A percentile compares a stretch with the other conserved stretches of the same genome.
phyloP scores from a whole-genome alignment of 2,329 filamentous ascomycete genomes.

The Tolypocladium tropicale region DNA sequence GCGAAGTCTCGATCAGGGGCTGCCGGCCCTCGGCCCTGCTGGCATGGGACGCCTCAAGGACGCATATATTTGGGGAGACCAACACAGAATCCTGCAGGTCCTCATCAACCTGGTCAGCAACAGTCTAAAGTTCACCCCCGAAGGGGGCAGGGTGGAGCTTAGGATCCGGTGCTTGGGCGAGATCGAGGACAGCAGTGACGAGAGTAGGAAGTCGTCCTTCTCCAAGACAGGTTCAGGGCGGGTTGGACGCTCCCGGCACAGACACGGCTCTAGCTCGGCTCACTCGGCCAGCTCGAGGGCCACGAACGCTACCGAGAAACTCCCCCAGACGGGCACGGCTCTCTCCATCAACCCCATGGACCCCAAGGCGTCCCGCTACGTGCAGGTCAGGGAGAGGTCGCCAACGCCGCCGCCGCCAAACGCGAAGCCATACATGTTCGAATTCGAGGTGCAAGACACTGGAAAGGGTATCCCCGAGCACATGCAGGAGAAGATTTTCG shows the following conservation, averaged over 20 bases:
- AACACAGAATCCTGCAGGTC: conserved; percentile 84
- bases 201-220: conserved; percentile 43
- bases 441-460: conserved; percentile 82
- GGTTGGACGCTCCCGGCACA: conserved; percentile 30
- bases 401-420: conserved; percentile 50
- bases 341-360: conserved; percentile 55
- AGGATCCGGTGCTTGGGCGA: conserved; percentile 66
- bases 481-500: conserved; percentile 76
- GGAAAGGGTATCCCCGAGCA: conserved; percentile 74
- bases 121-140: conserved; percentile 80
- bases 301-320: conserved; percentile 13
- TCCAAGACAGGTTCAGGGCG: conserved; percentile 31
- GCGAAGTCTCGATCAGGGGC: conserved; percentile 16
- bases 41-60: conserved; percentile 64
- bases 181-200: conserved; percentile 28
- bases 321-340: conserved; percentile 36
- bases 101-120: conserved; percentile 90
- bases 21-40: conserved; percentile 52
- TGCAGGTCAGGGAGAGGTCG: conserved; percentile 42
- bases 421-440: conserved; percentile 61
- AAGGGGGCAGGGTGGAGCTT: conserved; percentile 64
- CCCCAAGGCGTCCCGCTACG: conserved; percentile 37
- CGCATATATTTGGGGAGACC: conserved; percentile 86
- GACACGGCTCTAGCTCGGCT: conserved; percentile 34
- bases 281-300: conserved; percentile 38